A percentile compares a stretch with the other conserved stretches of the same genome.
These are phyloP conservation scores for Pseudozyma sp. DNA, from an alignment of 1,284 basidiomycete genomes.

Conservation along the genomic window DNA sequence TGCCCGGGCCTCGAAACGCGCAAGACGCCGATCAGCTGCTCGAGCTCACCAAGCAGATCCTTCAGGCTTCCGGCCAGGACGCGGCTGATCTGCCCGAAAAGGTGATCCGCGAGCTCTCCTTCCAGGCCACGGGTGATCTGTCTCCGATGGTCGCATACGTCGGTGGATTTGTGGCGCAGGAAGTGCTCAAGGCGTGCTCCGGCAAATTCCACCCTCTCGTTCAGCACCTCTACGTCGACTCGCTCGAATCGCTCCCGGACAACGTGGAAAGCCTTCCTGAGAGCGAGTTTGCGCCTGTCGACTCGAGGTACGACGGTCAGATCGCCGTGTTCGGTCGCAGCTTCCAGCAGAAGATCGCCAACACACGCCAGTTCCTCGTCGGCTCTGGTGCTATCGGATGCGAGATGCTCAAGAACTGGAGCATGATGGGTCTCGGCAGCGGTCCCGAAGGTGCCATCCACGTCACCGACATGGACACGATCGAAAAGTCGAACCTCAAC, in stretches of 20 bases:
- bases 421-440: constrained; percentile 95
- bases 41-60: constrained; percentile 80
- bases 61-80: constrained; percentile 73
- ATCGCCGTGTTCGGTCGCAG: constrained; percentile 92
- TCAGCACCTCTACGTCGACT: constrained; percentile 97
- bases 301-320: constrained; percentile 91
- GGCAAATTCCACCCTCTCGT: constrained; percentile 98
- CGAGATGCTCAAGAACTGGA: constrained; percentile 99
- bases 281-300: constrained; percentile 83
- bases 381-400: constrained; percentile 99
- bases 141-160: constrained; percentile 92
- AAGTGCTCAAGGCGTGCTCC: constrained; percentile 95
- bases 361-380: constrained; percentile 94
- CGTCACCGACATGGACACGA: constrained; percentile 97
- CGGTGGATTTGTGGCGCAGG: constrained; percentile 97
- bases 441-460: constrained; percentile 85
- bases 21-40: constrained; percentile 83
- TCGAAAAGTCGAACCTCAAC: constrained; percentile 99
- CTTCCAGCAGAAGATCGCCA: constrained; percentile 93
- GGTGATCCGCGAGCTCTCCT: constrained; percentile 84
- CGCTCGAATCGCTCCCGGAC: constrained; percentile 80
- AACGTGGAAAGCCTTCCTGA: constrained; percentile 75
- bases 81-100: constrained; percentile 80
- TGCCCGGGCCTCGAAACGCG: constrained; percentile 85
- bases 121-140: constrained; percentile 92